Evolutionary conservation across 805 yeast genomes (phyloP).

Genomic region (Ogataea pilisensis): DNA sequence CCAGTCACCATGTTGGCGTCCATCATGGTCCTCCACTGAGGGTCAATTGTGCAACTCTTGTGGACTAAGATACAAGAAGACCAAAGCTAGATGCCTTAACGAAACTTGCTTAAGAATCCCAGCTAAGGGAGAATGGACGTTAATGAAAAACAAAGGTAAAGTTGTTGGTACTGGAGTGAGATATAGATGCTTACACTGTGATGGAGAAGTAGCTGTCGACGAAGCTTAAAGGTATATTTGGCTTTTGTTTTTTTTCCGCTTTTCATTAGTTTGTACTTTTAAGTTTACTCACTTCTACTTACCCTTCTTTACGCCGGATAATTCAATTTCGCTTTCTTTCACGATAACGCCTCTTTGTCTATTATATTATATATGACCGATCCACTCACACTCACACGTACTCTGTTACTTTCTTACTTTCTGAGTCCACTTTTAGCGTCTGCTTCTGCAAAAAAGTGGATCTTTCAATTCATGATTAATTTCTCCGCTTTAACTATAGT

Average conservation of each 20-base stretch:
- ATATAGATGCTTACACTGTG: constrained; percentile 58
- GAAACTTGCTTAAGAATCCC: constrained; percentile 80
- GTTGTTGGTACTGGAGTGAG: constrained; percentile 20
- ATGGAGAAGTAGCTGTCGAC: constrained; percentile 48
- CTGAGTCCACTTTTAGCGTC: too few species aligned
- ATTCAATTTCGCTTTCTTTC: too few species aligned
- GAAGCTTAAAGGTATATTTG: constrained; percentile 3
- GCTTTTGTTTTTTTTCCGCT: neutral
- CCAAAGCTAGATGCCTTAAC: constrained; percentile 85
- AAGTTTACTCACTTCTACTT: too few species aligned
- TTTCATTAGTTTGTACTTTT: too few species aligned
- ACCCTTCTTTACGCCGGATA: too few species aligned
- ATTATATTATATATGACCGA: too few species aligned
- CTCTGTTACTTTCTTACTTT: too few species aligned
- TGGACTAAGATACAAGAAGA: constrained; percentile 90
- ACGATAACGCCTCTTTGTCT: too few species aligned
- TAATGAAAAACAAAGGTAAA: constrained; percentile 73
- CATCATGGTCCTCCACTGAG: constrained; percentile 85
- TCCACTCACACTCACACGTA: too few species aligned
- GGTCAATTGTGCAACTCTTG: constrained; percentile 98
- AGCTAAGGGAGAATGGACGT: constrained; percentile 91
- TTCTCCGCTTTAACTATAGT: too few species aligned
- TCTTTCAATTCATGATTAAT: too few species aligned
- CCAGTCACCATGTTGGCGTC: constrained; percentile 98
- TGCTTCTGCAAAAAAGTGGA: too few species aligned